Conservation (phyloP, 78 protist species). For the Dictyostelium citrinum region DNA sequence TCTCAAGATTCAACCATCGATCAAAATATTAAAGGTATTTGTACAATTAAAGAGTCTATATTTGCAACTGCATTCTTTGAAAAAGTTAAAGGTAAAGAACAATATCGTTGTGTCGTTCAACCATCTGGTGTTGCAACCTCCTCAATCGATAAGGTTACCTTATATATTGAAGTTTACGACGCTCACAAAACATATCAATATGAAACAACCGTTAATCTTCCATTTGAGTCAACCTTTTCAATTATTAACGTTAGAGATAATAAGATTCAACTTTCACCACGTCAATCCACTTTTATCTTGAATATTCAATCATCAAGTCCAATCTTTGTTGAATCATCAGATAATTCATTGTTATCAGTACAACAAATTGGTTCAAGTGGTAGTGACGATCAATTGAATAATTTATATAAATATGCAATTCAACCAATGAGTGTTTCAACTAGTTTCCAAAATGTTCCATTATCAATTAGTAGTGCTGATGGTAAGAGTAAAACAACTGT, state of each 20-base stretch:
- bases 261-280: not conserved
- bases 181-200: not conserved
- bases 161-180: conserved; percentile 1
- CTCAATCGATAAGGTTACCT: not conserved
- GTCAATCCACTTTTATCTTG: not conserved
- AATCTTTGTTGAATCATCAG: conserved; percentile 47
- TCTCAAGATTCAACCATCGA: not conserved
- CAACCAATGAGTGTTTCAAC: conserved; percentile 3
- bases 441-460: conserved; percentile 7
- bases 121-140: conserved; percentile 19
- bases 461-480: conserved; percentile 23
- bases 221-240: conserved; percentile 32
- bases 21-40: conserved; percentile 20
- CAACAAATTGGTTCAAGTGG: not conserved
- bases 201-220: conserved; percentile 25
- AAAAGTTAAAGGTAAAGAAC: not conserved
- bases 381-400: not conserved
- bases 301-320: conserved; percentile 21
- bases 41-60: not conserved
- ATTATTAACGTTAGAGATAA: not conserved
- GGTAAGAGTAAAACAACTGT: conserved; percentile 20
- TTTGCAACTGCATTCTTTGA: conserved; percentile 44
- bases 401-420: not conserved
- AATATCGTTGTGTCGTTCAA: conserved; percentile 25
- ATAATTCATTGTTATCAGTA: conserved; percentile 9